phyloP scores from a whole-genome alignment of 148 eudicot species.

The Chenopodium berlandieri region DNA sequence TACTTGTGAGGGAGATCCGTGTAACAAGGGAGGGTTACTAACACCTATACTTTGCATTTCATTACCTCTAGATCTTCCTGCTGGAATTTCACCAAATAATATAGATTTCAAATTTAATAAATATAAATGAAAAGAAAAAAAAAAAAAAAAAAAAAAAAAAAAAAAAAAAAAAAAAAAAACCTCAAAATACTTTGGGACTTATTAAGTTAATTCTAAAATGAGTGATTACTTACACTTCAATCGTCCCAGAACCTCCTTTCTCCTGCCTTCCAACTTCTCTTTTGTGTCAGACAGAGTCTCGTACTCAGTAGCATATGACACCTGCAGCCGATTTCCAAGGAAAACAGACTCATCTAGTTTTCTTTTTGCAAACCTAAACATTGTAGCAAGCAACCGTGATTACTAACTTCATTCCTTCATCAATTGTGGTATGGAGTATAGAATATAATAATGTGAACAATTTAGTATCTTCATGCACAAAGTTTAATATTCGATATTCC shows the following conservation, averaged over 20 bases:
- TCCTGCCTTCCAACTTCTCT: conserved; percentile 80
- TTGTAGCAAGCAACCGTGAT: conserved; percentile 8
- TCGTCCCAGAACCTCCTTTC: conserved; percentile 80
- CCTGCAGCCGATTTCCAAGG: conserved; percentile 79
- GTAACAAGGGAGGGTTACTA: conserved; percentile 27
- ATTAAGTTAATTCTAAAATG: neutral
- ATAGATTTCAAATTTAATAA: neutral
- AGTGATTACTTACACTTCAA: conserved; percentile 46
- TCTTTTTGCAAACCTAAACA: conserved; percentile 78
- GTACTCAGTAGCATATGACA: conserved; percentile 75
- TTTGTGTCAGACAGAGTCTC: conserved; percentile 81
- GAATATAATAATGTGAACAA: neutral
- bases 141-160: neutral
- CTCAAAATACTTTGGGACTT: neutral
- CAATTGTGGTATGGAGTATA: neutral
- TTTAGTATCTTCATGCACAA: neutral
- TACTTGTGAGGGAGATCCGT: conserved; percentile 26
- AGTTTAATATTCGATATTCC: neutral
- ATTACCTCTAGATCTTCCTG: conserved; percentile 51
- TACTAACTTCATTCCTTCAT: neutral
- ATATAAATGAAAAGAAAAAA: neutral
- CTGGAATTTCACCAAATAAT: conserved; percentile 32
- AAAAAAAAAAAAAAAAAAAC: neutral
- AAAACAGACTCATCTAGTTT: conserved; percentile 81
- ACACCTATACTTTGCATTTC: conserved; percentile 21